Evolutionary conservation across 495 filamentous ascomycete species (phyloP).

Genomic region (Zalerion maritima): DNA sequence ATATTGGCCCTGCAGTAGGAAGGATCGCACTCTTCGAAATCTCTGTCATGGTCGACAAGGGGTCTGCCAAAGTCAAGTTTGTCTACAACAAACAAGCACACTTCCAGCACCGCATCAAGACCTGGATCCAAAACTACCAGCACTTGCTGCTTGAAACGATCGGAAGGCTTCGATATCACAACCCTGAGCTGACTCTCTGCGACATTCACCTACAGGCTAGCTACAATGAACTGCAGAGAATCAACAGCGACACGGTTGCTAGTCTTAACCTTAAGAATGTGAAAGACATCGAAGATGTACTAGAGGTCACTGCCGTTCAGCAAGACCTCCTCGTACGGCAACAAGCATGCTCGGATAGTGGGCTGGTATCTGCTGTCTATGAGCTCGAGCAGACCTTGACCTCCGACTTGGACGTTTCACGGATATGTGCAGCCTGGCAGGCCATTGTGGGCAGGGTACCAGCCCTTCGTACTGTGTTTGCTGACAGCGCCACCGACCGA

Average conservation of each 20-base stretch:
- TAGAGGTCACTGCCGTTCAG: too few relatives aligned
- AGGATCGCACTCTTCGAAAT: slow-evolving; percentile 56
- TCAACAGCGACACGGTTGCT: slow-evolving; percentile 35
- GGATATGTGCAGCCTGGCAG: slow-evolving; percentile 31
- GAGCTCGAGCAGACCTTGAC: slow-evolving; percentile 32
- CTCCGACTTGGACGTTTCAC: slow-evolving; percentile 21
- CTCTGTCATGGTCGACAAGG: slow-evolving; percentile 40
- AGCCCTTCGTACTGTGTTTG: slow-evolving; percentile 29
- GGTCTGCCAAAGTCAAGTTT: slow-evolving; percentile 48
- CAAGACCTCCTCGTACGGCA: too few relatives aligned
- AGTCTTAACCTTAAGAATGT: slow-evolving; percentile 30
- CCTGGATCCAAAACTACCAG: slow-evolving; percentile 47
- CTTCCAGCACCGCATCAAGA: slow-evolving; percentile 39
- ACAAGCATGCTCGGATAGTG: slow-evolving; percentile 38
- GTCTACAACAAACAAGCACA: slow-evolving; percentile 45
- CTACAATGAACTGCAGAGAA: slow-evolving; percentile 37
- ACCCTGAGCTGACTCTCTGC: slow-evolving; percentile 40
- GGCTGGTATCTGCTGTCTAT: slow-evolving; percentile 47
- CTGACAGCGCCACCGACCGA: slow-evolving; percentile 23
- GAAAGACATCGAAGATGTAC: slow-evolving; percentile 38
- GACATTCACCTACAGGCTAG: slow-evolving; percentile 48
- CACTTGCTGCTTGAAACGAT: slow-evolving; percentile 36
- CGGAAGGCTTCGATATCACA: slow-evolving; percentile 30
- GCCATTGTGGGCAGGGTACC: slow-evolving; percentile 23
- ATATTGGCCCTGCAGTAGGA: slow-evolving; percentile 38